Percentiles rank a stretch among this genome's conserved stretches.
Evolutionary conservation across 2,329 filamentous ascomycete genomes (phyloP).

Genomic region (Akanthomyces uredinophilus): DNA sequence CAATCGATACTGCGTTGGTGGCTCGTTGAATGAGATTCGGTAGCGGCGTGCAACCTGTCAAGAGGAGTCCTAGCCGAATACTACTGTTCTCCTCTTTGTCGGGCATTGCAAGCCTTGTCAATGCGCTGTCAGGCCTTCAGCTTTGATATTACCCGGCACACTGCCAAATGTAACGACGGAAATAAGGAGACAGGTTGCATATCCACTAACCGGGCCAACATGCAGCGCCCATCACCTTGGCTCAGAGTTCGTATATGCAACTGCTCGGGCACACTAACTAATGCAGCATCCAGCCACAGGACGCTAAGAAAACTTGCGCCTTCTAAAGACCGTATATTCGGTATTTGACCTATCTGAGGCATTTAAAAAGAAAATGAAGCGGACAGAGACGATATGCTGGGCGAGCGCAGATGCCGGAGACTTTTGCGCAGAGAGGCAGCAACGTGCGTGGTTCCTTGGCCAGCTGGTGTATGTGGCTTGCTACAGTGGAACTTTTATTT

Average conservation of each 20-base stretch:
- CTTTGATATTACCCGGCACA: background rate
- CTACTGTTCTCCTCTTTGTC: background rate
- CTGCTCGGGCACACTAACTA: background rate
- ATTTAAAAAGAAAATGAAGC: background rate
- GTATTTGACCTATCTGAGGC: background rate
- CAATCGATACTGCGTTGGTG: background rate
- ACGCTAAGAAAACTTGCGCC: background rate
- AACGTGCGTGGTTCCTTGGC: background rate
- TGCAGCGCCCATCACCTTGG: background rate
- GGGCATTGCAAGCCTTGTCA: background rate
- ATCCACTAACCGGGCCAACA: background rate
- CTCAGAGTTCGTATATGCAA: slow-evolving; percentile 3
- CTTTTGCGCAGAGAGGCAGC: background rate
- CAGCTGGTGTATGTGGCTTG: background rate
- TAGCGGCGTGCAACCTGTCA: too few species aligned
- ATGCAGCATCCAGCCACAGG: background rate
- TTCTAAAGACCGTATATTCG: background rate
- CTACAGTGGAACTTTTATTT: background rate
- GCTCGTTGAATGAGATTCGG: too few species aligned
- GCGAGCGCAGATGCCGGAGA: background rate
- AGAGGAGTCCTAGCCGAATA: too few species aligned
- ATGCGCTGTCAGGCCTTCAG: too few species aligned
- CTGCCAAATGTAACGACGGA: slow-evolving; percentile 1
- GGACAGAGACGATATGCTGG: too few species aligned
- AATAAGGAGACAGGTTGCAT: background rate